Evolutionary conservation across 768 basidiomycete genomes (phyloP), one percentile per base, ranked within the genome.

Genomic region (Boletus vermiculosoides): DNA sequence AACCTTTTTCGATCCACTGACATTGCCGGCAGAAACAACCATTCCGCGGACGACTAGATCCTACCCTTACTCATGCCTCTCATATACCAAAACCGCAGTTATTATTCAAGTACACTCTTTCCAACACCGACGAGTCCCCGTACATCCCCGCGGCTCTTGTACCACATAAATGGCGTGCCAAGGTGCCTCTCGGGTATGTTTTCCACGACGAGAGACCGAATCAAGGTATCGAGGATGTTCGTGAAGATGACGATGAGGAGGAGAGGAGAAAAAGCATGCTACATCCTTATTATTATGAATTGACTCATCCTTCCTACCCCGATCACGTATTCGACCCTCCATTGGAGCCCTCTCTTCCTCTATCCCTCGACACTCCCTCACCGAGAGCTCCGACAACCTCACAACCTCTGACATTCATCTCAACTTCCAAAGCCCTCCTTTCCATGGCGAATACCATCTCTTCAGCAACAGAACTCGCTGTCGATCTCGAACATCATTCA

Each of bases 401-500:
- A 40, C 57, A 58, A 0, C 81, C 87, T 13, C 85, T 90, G 63
- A 82, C 79, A 18, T 94, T 85, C 79, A 80, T 98, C 3, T 80
- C 83, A 7, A 87, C 84, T 12, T 65, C 76, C 0, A 73, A 76
- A 18, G 75, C 77, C 6, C 78, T 97, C 42, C 71, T 80, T 13
- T 68, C 65, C 33, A 86, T 97, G 83, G 76, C 95, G 5, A 79
- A 78, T 13, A 79, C 82, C 55, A 79, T 98, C n/a, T 80, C 81
- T 28, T 67, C 70, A 6, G 80, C 78, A n/a, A 74, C 73, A 25
- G 94, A 96, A 71, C 85, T 98, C 52, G 96, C 97, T 0, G 80
- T 99, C 25, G 97, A 99, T 73, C 76, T 99, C 30, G 96, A 99
- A 73, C 90, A 98, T 68, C 94, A 98, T 77, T 88, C 83, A 59